Base-by-base conservation (phyloP, 2,329 filamentous ascomycete genomes). In the Amauroascus niger region DNA sequence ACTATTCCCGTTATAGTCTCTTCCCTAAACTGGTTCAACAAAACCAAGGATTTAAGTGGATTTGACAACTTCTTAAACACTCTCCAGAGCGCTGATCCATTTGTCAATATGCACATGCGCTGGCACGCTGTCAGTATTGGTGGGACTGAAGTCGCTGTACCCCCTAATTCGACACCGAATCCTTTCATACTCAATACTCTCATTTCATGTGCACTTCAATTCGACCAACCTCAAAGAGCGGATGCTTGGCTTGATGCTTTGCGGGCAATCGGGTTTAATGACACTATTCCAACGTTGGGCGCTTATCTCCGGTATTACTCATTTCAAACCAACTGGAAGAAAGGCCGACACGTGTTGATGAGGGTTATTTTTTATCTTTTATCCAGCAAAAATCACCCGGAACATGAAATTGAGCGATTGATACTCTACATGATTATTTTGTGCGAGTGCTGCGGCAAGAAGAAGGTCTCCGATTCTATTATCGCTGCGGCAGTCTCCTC, bases 11-110 rank as follows among this genome's bases (percentile, higher is more conserved):
- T 71, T 18, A 68, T 72, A 26, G 61, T 68, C 37, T 60, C 67
- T 0, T 68, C 69, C 5, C 30, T 73, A 26, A 63, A 62, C 11
- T 71, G 66, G 53, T 71, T 64, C 55, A 67, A 66, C 43, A 72
- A 70, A 55, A 64, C 67, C 1, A 70, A 68, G 52, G 68, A 73
- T 41, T 62, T 73, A 3, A 67, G 65, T 40, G 62, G 64, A n/a
- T 72, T 72, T 39, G 69, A 73, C 48, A 53, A 66, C 20, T 71
- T 72, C 49, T 55, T 73, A 30, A 59, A 65, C 40, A 67, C 68
- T 62, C 57, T 72, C 9, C 62, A 64, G 30, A 69, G 68, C 2
- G 59, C 66, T 30, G 57, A 60, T 14, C 62, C 63, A 41, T 62
- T 66, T 7, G 61, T 67, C 7, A 69, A 71, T 33, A 49, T 72